These are phyloP conservation scores for Gaertneriomyces sp. DNA, from an alignment of 192 early-diverging fungal species.

Conservation along the genomic window DNA sequence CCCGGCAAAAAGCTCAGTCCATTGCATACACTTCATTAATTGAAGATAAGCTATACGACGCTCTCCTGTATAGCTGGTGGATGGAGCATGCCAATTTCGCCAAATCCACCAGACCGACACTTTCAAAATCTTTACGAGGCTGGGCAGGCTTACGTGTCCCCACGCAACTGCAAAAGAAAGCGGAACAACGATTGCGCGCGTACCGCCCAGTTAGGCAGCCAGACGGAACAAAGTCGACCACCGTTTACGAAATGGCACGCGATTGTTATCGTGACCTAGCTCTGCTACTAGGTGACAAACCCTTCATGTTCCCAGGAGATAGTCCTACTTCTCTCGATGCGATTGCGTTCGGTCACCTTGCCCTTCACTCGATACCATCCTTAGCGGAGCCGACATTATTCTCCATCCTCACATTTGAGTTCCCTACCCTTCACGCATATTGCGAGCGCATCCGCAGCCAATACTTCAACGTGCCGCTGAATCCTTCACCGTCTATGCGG, in stretches of 20 bases:
- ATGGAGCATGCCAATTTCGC: constrained; percentile 77
- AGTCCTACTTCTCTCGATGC: constrained; percentile 75
- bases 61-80: constrained; percentile 79
- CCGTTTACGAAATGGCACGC: constrained; percentile 59
- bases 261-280: constrained; percentile 65
- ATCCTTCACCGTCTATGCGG: constrained; percentile 40
- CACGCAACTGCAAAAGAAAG: constrained; percentile 68
- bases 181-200: constrained; percentile 60
- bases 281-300: constrained; percentile 67
- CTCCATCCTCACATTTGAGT: constrained; percentile 63
- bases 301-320: constrained; percentile 77
- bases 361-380: constrained; percentile 71
- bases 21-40: constrained; percentile 65
- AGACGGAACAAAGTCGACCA: constrained; percentile 16
- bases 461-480: constrained; percentile 1
- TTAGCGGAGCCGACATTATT: constrained; percentile 67
- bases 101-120: constrained; percentile 66
- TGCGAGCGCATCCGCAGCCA: constrained; percentile 52
- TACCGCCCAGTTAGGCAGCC: constrained; percentile 36
- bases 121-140: constrained; percentile 67
- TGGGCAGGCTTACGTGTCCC: constrained; percentile 67
- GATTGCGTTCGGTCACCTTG: constrained; percentile 77
- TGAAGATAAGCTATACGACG: constrained; percentile 75
- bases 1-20: constrained; percentile 41
- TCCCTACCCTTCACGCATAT: constrained; percentile 61